Base-by-base conservation (phyloP, 768 basidiomycete genomes). In the Candolleomyces aberdarensis region DNA sequence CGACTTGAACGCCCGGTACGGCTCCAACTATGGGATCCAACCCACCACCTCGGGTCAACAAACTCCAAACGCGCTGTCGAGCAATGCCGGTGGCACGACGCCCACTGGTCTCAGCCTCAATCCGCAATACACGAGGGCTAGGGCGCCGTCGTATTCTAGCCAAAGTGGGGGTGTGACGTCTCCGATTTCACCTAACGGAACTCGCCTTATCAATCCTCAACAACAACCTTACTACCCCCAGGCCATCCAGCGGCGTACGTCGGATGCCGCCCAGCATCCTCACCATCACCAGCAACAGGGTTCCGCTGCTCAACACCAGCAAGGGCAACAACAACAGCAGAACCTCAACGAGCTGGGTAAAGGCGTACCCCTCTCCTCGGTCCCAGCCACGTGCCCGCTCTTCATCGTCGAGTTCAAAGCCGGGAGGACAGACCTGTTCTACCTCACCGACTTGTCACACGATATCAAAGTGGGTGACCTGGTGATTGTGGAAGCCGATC, bases 331-430 rank as follows among this genome's bases (percentile, higher is more conserved):
- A 13, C 67, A 61, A n/a, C 68, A 68, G 43, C 67, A 71, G 36
- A 64, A 68, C 39, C 74, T 80, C 55, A 67, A 71, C n/a, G 80
- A 94, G 11, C 86, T 96, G 22, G 96, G 96, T 54, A 89, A 89
- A 69, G 96, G 96, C 40, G 85, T 98, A 0, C 94, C 95, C 0
- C 81, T 98, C 17, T 86, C 89, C 70, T 74, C 89, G 52, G 88
- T 99, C 46, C 89, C 95, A 0, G 72, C 89, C 13, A 85, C 87
- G 40, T 92, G 90, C 79, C 94, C 91, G n/a, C 83, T 99, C 8
- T 98, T 85, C 80, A 96, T 98, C 66, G 91, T 98, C 67, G 92
- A 97, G 73, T 99, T 99, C 83, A 99, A 98, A 75, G 96, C 96
- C 0, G 94, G 94, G 0, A 86, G 96, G 44, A 94, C 94, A 63